Base-by-base conservation (phyloP, 768 basidiomycete species). In the Xerocomellus chrysenteron region DNA sequence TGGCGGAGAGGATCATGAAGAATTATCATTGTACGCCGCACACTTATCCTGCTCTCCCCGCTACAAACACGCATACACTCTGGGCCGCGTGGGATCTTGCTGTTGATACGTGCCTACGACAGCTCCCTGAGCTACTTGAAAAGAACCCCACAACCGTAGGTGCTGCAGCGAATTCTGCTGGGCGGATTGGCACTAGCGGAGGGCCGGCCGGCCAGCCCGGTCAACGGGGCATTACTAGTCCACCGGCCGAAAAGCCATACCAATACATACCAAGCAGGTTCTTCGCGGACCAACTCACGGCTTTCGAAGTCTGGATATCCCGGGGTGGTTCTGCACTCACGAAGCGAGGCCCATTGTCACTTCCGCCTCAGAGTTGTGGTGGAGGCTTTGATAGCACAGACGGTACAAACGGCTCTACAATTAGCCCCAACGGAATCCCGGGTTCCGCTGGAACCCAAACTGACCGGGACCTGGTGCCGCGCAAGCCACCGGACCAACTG, bases 11-110 rank as follows among this genome's bases (percentile, higher is more conserved):
- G 21, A 93, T 99, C 61, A 97, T 98, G 95, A 93, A 95, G 65
- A 88, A 93, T 61, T 96, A 98, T 70, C 88, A 95, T 65, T 98
- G 97, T 70, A 98, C 94, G 8, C 97, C 97, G 0, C 89, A 95
- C 62, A 96, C 94, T 0, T 87, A 86, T 58, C 97, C 97, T 10
- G 82, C 90, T 6, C 84, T 99, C 14, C 94, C 96, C 4, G 79
- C 94, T 10, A 98, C 96, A n/a, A 95, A 98, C 67, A 97, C 95
- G 5, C 97, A 99, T 67, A 85, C 89, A 2, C 78, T 99, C 13
- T 99, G 97, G 97, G 87, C 89, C 28, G 90, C 94, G 5, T 99
- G 97, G 97, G 97, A 98, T 73, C 83, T 97, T 13, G 96, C 96
- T 0, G 90, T 99, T 4, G 96, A 99, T 68, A 86, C 90, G 9